Evolutionary conservation across 345 rosid genomes (phyloP).

Genomic region (Punica granatum): DNA sequence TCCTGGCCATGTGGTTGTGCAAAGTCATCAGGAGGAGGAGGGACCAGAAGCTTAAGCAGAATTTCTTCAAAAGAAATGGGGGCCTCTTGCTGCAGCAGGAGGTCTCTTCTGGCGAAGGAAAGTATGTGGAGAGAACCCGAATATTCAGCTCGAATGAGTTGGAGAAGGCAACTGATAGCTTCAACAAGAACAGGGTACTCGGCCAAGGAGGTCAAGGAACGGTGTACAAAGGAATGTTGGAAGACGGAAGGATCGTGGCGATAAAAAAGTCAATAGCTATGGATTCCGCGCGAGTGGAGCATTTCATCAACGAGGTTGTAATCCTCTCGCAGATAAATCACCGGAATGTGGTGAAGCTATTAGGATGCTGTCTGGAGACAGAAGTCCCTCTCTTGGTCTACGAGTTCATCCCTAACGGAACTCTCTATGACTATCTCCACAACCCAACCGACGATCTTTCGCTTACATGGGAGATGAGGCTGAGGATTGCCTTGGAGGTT

Average conservation of each 20-base stretch:
- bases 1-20: not conserved
- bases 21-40: conserved; percentile 6
- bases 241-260: conserved; percentile 14
- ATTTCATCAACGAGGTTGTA: conserved; percentile 18
- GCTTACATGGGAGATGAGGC: not conserved
- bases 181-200: conserved; percentile 6
- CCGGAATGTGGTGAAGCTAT: conserved; percentile 14
- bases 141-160: conserved; percentile 9
- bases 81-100: conserved; percentile 12
- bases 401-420: conserved; percentile 15
- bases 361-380: conserved; percentile 14
- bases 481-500: conserved; percentile 13
- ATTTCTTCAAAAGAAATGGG: conserved; percentile 11
- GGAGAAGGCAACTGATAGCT: conserved; percentile 10
- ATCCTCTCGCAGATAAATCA: conserved; percentile 16
- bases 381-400: conserved; percentile 12
- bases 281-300: conserved; percentile 4
- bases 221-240: conserved; percentile 17
- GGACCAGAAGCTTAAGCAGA: conserved; percentile 4
- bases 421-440: conserved; percentile 9
- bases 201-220: conserved; percentile 19
- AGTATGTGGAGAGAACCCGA: conserved; percentile 2
- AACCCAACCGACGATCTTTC: not conserved
- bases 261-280: conserved; percentile 12
- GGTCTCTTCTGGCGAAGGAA: conserved; percentile 5